Evolutionary conservation across 1,284 basidiomycete species (phyloP), one percentile per base, ranked within the genome.

Genomic region (Cystobasidium slooffiae): DNA sequence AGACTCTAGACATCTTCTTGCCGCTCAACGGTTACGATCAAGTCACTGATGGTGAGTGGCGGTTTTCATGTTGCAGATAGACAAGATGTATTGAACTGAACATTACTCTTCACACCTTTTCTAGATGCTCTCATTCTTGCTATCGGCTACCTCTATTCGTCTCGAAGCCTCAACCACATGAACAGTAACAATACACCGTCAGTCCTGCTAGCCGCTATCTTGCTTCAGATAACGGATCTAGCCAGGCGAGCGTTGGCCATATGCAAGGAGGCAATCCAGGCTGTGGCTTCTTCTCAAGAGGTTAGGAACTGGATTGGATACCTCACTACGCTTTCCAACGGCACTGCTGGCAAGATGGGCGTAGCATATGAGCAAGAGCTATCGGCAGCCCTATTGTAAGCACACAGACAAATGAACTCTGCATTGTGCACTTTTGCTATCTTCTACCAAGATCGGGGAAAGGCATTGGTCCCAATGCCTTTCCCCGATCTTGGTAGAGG

Each of bases 121-220:
- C 16, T 20, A 75, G 75, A 72, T n/a, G 68, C 75, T 12, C 49
- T 75, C n/a, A 52, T 58, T 16, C 58, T 70, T 7, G 63, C 69
- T 41, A 53, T 75, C 8, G 69, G 75, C 18, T 72, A 66, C 56
- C 63, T 75, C 20, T 75, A 75, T 59, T 75, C 75, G 12, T 65
- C 69, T 7, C 20, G 49, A 20, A 64, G 69, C 14, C 55, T 64
- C 10, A 62, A 64, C 18, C 62, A 58, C 9, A 44, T 75, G n/a
- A 68, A 41, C 39, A 44, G 46, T 5, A 31, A 39, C 16, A 75
- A 72, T 37, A 69, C 75, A 24, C 58, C 61, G 16, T 63, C 64
- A 8, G 69, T 75, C 18, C 64, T 75, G 41, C 51, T 69, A 46
- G 63, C 75, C 6, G 62, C 75, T 10, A 52, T 53, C 10, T 47